phyloP scores from a whole-genome alignment of 306 rosid genomes.

The Elaeagnus macrophylla region DNA sequence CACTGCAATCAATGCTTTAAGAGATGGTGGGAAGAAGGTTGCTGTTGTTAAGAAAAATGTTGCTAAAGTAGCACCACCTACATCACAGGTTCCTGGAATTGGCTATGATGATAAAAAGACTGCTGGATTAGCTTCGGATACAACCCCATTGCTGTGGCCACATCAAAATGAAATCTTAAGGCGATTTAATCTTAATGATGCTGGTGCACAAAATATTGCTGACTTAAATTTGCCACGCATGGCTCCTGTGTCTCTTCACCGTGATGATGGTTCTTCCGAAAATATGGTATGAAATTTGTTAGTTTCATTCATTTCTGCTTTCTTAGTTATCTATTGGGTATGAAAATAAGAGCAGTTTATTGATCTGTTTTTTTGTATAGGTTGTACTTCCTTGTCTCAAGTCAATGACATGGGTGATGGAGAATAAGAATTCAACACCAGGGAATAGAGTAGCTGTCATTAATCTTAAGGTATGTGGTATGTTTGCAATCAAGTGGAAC shows the following conservation, averaged over 20 bases:
- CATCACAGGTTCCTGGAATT: constrained; percentile 40
- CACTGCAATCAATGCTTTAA: constrained; percentile 59
- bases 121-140: constrained; percentile 41
- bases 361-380: constrained; percentile 32
- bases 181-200: constrained; percentile 74
- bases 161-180: constrained; percentile 62
- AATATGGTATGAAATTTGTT: constrained; percentile 40
- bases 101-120: constrained; percentile 53
- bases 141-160: constrained; percentile 85
- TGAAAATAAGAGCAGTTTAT: constrained; percentile 14
- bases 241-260: constrained; percentile 83
- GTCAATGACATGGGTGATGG: constrained; percentile 99
- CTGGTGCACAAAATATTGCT: constrained; percentile 53
- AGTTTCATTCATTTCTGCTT: constrained; percentile 8
- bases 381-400: constrained; percentile 79
- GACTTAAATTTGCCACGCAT: constrained; percentile 80
- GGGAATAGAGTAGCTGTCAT: constrained; percentile 80
- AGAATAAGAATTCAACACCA: constrained; percentile 69
- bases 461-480: constrained; percentile 59
- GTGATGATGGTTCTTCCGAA: constrained; percentile 72
- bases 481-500: constrained; percentile 10
- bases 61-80: constrained; percentile 62
- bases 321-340: constrained; percentile 1
- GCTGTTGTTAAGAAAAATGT: constrained; percentile 50
- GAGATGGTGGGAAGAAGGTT: constrained; percentile 70